Percentiles rank a stretch among this genome's conserved stretches.
phyloP scores from a whole-genome alignment of 441 rosid species.

The Brassica balearica region DNA sequence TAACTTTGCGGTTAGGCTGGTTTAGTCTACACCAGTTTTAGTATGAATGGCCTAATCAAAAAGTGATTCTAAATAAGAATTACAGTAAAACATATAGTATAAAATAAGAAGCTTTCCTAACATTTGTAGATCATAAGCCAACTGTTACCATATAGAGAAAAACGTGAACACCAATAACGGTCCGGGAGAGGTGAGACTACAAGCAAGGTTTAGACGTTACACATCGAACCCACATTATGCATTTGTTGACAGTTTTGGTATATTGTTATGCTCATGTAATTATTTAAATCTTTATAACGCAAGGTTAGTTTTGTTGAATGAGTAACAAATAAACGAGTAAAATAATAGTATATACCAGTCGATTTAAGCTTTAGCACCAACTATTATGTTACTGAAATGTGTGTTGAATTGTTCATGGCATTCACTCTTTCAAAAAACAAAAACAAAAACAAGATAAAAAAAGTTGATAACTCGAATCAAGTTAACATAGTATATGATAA shows the following conservation, averaged over 20 bases:
- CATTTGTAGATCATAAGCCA: neutral
- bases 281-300: neutral
- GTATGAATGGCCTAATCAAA: too few relatives aligned
- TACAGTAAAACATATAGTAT: constrained; percentile 1
- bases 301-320: neutral
- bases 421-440: neutral
- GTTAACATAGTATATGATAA: neutral
- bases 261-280: neutral
- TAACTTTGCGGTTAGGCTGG: too few relatives aligned
- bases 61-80: neutral
- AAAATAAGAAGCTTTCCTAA: neutral
- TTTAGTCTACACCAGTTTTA: too few relatives aligned
- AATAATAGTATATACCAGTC: neutral
- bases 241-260: constrained; percentile 6
- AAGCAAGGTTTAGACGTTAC: constrained; percentile 14
- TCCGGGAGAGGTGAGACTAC: neutral
- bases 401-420: neutral
- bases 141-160: neutral
- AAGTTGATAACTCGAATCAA: neutral
- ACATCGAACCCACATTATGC: constrained; percentile 10
- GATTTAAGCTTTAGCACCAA: constrained; percentile 6
- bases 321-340: neutral
- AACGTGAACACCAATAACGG: constrained; percentile 10
- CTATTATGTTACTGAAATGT: neutral
- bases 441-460: neutral